Evolutionary conservation across 139 green algal species (phyloP).

Genomic region (Tetradesmus obliquus): DNA sequence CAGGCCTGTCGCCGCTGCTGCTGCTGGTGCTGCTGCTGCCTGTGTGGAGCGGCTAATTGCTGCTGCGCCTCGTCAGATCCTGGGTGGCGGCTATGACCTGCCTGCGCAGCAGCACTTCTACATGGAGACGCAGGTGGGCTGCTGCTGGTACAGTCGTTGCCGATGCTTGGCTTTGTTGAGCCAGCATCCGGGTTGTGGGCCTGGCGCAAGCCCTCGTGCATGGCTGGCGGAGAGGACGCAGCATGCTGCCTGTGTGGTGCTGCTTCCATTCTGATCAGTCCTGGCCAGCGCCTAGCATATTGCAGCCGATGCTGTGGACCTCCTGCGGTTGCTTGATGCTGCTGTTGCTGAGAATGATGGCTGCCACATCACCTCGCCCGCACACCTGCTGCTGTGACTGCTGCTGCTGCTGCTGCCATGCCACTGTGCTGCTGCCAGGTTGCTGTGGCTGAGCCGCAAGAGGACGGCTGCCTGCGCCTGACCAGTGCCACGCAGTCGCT

Average conservation of each 20-base stretch:
- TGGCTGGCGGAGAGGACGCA: too few relatives aligned
- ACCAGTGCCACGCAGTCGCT: constrained; percentile 51
- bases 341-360: neutral
- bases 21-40: neutral
- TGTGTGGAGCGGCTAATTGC: neutral
- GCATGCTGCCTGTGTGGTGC: too few relatives aligned
- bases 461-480: constrained; percentile 49
- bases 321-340: neutral
- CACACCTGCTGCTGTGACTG: neutral
- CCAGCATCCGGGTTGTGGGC: too few relatives aligned
- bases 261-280: too few relatives aligned
- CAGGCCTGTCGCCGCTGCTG: neutral
- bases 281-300: too few relatives aligned
- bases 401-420: neutral
- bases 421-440: neutral
- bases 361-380: neutral
- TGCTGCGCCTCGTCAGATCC: neutral
- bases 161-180: neutral
- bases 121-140: constrained; percentile 54
- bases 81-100: constrained; percentile 20
- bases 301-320: too few relatives aligned
- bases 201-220: too few relatives aligned
- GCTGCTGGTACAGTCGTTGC: neutral
- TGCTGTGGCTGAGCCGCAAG: constrained; percentile 47
- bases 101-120: constrained; percentile 62